Percentiles rank a stretch among this genome's conserved stretches.
phyloP scores from a whole-genome alignment of 177 flowering plant genomes.

The Vitis hybrid region DNA sequence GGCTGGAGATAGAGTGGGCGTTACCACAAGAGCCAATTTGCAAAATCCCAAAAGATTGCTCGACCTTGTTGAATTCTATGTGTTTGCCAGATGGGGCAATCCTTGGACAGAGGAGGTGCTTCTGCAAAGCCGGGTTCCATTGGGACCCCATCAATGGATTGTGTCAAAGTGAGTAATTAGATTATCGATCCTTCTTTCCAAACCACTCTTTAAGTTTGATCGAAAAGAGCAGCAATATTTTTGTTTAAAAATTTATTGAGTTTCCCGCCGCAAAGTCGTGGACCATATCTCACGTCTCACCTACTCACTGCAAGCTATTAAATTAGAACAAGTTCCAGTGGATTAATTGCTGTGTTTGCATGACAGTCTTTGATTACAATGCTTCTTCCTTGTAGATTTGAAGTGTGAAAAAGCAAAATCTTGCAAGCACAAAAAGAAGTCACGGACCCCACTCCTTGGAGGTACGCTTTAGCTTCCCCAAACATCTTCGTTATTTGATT shows the following conservation, averaged over 20 bases:
- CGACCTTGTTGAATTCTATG: constrained; percentile 9
- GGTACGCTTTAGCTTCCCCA: constrained; percentile 3
- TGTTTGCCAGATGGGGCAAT: constrained; percentile 21
- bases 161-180: constrained; percentile 16
- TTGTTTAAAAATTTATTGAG: too few species aligned
- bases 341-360: too few species aligned
- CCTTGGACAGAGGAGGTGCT: constrained; percentile 18
- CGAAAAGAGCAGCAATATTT: neutral
- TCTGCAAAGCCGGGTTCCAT: constrained; percentile 18
- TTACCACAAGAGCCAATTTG: constrained; percentile 31
- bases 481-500: neutral
- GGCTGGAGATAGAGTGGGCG: constrained; percentile 32
- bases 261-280: too few species aligned
- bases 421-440: constrained; percentile 18
- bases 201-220: neutral
- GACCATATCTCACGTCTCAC: neutral
- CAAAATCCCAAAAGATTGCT: constrained; percentile 18
- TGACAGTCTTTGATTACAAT: neutral
- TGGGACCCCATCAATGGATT: constrained; percentile 35
- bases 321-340: too few species aligned
- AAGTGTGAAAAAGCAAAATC: constrained; percentile 10
- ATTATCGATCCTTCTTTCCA: too few species aligned
- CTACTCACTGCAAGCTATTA: neutral
- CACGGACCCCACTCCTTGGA: constrained; percentile 3
- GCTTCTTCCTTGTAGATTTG: constrained; percentile 6